These are phyloP conservation scores for Candida tammaniensis DNA, from an alignment of 805 yeast species.

Conservation along the genomic window DNA sequence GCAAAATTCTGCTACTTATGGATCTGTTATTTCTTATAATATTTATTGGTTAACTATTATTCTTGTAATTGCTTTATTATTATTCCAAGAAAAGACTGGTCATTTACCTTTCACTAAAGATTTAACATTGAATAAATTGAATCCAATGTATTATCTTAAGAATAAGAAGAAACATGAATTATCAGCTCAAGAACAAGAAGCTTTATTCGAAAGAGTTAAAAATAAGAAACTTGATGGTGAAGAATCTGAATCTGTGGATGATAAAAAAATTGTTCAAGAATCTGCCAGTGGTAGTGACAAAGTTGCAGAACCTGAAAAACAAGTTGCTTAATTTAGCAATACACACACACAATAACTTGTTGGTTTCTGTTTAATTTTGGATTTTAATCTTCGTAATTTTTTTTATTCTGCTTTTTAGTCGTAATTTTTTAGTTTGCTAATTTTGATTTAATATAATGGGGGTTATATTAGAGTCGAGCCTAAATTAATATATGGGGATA, in stretches of 20 bases:
- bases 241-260: slow-evolving; percentile 15
- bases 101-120: slow-evolving; percentile 68
- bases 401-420: no score
- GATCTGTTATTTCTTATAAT: slow-evolving; percentile 87
- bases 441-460: slow-evolving; percentile 10
- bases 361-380: background rate
- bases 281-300: no score
- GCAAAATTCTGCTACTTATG: slow-evolving; percentile 95
- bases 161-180: slow-evolving; percentile 54
- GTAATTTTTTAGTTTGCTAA: slow-evolving; percentile 1
- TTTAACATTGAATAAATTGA: slow-evolving; percentile 43
- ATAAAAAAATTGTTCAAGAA: slow-evolving; percentile 8
- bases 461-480: slow-evolving; percentile 16
- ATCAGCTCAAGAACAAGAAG: slow-evolving; percentile 30
- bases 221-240: slow-evolving; percentile 16
- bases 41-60: slow-evolving; percentile 68
- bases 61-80: slow-evolving; percentile 57
- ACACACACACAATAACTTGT: slow-evolving; percentile 8
- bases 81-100: slow-evolving; percentile 80
- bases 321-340: slow-evolving; percentile 6
- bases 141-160: slow-evolving; percentile 73
- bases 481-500: slow-evolving; percentile 9
- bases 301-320: slow-evolving; percentile 2
- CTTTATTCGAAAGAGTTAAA: slow-evolving; percentile 32
- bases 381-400: no score